Base-by-base conservation (phyloP, 129 eudicot genomes). In the Kitagawia praeruptora region DNA sequence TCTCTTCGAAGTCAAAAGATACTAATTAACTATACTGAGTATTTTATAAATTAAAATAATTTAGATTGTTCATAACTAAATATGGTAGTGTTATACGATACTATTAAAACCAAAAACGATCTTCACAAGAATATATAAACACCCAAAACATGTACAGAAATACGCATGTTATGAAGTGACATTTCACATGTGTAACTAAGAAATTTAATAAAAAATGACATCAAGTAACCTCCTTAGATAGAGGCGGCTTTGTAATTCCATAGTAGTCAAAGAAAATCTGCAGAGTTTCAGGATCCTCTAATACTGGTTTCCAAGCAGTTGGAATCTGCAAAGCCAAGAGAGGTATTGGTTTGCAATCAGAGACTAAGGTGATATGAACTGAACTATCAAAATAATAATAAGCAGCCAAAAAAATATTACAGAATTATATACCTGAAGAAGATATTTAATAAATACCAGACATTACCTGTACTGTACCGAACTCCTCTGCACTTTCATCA, bases 401-500 rank as follows among this genome's bases (percentile, higher is more conserved):
- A 44, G 34, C 64, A 75, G 27, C 38, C 38, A 40, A n/a, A 23
- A 19, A 19, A 38, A 2, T 23, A 34, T 46, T 31, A 23, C 76
- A 70, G 45, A 8, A 48, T 46, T 47, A 44, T 54, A 39, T 40
- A 41, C n/a, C 3, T 18, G 38, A 25, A 34, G 1, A 70, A 42
- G 46, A 41, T 38, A 7, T 49, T 67, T 49, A 39, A 16, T 48
- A 4, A 23, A 18, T 27, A 42, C 25, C 19, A 79, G 73, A 25
- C 47, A 23, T 39, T 48, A 96, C 99, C 99, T 96, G 99, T 80
- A 96, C 91, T 86, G 99, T 89, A 74, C 97, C 97, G 79, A 95
- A 96, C 83, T 96, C 99, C 72, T 96, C 99, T 51, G 99, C 92
- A 84, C 97, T 96, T 88, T 96, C 99, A 88, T 96, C 99, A 74